Evolutionary conservation across 1,284 basidiomycete species (phyloP).

Genomic region (Papiliotrema terrestris): DNA sequence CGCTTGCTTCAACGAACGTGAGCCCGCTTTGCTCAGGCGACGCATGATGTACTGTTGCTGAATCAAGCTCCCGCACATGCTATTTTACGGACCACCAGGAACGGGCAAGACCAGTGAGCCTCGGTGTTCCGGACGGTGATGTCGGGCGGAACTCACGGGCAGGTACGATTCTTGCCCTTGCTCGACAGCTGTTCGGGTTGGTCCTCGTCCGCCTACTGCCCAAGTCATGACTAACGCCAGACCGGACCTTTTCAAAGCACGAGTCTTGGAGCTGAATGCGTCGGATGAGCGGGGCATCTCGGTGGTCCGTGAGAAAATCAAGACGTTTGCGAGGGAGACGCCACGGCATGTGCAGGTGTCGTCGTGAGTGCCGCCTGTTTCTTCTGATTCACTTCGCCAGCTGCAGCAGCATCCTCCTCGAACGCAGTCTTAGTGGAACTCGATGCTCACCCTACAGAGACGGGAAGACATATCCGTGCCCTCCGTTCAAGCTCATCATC

Average conservation of each 20-base stretch:
- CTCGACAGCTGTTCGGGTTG: slow-evolving; percentile 91
- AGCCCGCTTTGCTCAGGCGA: slow-evolving; percentile 18
- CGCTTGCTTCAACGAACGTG: slow-evolving; percentile 88
- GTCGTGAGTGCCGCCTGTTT: slow-evolving; percentile 29
- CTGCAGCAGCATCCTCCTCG: too few species aligned
- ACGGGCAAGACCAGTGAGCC: slow-evolving; percentile 87
- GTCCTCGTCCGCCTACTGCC: slow-evolving; percentile 22
- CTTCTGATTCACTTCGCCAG: background rate
- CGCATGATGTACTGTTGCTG: too few species aligned
- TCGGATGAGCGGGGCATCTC: slow-evolving; percentile 97
- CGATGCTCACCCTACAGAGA: too few species aligned
- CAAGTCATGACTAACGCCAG: slow-evolving; percentile 53
- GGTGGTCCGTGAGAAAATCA: slow-evolving; percentile 98
- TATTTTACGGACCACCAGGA: slow-evolving; percentile 98
- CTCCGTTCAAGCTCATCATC: slow-evolving; percentile 98
- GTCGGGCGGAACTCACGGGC: too few species aligned
- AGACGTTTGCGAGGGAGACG: slow-evolving; percentile 94
- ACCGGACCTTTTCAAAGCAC: slow-evolving; percentile 87
- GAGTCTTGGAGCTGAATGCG: slow-evolving; percentile 97
- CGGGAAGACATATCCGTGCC: slow-evolving; percentile 85
- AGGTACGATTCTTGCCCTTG: slow-evolving; percentile 84
- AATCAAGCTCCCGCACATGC: slow-evolving; percentile 93
- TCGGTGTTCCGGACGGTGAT: background rate
- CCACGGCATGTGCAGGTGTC: slow-evolving; percentile 74
- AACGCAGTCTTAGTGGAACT: too few species aligned